These are phyloP conservation scores for Citrus unshiu DNA, from an alignment of 345 rosid species.

Conservation along the genomic window DNA sequence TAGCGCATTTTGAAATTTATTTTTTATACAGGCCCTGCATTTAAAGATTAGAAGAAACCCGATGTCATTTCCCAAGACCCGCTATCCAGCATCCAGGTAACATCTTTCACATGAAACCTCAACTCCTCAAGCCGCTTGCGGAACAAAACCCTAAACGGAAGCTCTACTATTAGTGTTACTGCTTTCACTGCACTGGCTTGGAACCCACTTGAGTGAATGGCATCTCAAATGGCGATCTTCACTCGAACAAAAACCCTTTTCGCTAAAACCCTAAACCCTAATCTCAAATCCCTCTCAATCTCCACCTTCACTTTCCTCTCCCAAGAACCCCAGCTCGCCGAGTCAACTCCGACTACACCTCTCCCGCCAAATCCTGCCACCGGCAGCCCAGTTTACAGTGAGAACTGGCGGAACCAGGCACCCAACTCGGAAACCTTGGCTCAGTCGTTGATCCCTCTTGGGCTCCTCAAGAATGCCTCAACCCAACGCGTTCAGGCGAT, in stretches of 20 bases:
- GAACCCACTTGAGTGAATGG: slow-evolving; percentile 30
- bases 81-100: rapidly evolving
- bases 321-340: slow-evolving; percentile 69
- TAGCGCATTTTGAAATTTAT: background rate
- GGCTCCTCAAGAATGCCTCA: slow-evolving; percentile 29
- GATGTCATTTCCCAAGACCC: background rate
- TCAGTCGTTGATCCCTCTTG: slow-evolving; percentile 48
- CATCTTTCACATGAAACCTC: background rate
- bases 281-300: slow-evolving; percentile 51
- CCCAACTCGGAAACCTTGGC: slow-evolving; percentile 19
- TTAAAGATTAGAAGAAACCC: background rate
- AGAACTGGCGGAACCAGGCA: slow-evolving; percentile 75
- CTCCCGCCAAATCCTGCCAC: slow-evolving; percentile 90
- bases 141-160: background rate
- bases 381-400: slow-evolving; percentile 80
- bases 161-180: background rate
- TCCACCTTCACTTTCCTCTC: slow-evolving; percentile 61
- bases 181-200: background rate
- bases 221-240: slow-evolving; percentile 50
- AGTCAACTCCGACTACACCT: slow-evolving; percentile 34
- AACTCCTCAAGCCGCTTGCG: background rate
- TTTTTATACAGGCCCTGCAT: too few species aligned
- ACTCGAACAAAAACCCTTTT: slow-evolving; percentile 36
- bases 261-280: slow-evolving; percentile 35
- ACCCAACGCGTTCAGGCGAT: slow-evolving; percentile 38